Percentiles rank a stretch among this genome's conserved stretches.
Evolutionary conservation across 2,329 filamentous ascomycete genomes (phyloP).

Genomic region (Raffaelea albimanens): DNA sequence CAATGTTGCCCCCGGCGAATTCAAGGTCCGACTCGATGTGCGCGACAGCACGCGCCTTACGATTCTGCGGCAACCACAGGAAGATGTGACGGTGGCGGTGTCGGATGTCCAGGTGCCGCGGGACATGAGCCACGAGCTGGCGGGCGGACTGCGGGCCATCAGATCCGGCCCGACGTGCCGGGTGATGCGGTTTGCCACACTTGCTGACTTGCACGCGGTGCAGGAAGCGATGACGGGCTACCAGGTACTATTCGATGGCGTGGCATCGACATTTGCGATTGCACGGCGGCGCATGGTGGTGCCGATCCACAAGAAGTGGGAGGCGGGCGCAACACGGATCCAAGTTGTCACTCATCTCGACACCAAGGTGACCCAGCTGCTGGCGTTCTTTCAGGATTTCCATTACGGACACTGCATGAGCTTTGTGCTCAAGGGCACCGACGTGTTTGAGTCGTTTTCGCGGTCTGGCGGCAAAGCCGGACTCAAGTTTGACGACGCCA

Average conservation of each 20-base stretch:
- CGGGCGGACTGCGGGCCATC: conserved; percentile 53
- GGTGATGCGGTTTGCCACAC: conserved; percentile 57
- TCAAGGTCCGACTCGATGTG: conserved; percentile 57
- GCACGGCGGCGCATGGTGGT: conserved; percentile 81
- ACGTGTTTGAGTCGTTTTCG: conserved; percentile 64
- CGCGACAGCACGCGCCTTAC: conserved; percentile 52
- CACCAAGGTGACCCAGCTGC: conserved; percentile 58
- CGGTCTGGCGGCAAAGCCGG: conserved; percentile 57
- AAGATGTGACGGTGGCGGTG: conserved; percentile 68
- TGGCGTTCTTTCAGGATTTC: conserved; percentile 85
- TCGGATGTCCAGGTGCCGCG: conserved; percentile 56
- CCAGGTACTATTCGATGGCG: conserved; percentile 61
- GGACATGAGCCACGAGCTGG: conserved; percentile 53
- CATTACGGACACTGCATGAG: conserved; percentile 82
- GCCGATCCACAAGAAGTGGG: conserved; percentile 91
- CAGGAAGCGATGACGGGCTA: conserved; percentile 73
- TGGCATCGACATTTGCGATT: conserved; percentile 69
- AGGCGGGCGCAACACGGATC: conserved; percentile 68
- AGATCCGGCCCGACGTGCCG: conserved; percentile 55
- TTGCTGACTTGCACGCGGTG: conserved; percentile 67
- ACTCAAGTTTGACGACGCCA: conserved; percentile 77
- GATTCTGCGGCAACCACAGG: conserved; percentile 62
- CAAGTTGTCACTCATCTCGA: conserved; percentile 71
- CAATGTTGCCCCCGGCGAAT: conserved; percentile 68
- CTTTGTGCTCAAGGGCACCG: conserved; percentile 75